Base-by-base conservation (phyloP, 2,329 filamentous ascomycete genomes). In the Rachicladosporium sp. region DNA sequence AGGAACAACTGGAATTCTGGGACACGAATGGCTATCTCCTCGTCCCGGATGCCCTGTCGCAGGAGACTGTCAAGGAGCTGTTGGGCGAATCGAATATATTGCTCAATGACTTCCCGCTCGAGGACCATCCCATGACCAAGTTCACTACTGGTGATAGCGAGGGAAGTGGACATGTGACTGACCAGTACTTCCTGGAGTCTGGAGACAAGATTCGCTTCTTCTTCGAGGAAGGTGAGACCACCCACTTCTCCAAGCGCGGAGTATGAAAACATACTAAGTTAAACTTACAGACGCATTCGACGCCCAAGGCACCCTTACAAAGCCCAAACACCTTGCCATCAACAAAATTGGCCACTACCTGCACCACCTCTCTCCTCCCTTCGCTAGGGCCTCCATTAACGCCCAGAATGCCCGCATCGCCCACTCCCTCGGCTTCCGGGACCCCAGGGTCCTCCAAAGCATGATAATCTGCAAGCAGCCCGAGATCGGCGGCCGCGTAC, bases 391-490 rank as follows among this genome's bases (percentile, higher is more conserved):
- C 29, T 70, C 71, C 0, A 69, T 76, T 31, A 74, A 71, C 9
- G 57, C 61, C 30, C 60, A 59, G 43, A 80, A 76, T 59, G 70
- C 61, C 0, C 74, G 70, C 4, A 77, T 94, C 10, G 86, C 87
- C 1, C 66, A 67, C 33, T 71, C 72, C 6, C 69, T 94, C 8
- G 81, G 81, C 2, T 94, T 87, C 65, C 53, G 50, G 4, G 84
- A 93, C 59, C 84, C 88, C 2, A 69, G 81, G 12, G 71, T 80
- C 4, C 69, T 98, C 38, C 91, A 98, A 68, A 91, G 82, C 59
- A 98, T 98, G 91, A 73, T 96, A 21, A 96, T 98, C 52, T 95
- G 87, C 74, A 98, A 98, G 63, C 89, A 95, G 65, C 88, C 91
- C 13, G 85, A 93, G 63, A 95, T 96, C 38, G 91, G 91, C 23